These are phyloP conservation scores for Apostasia shenzhenica DNA, from an alignment of 106 monocot genomes.

Conservation along the genomic window DNA sequence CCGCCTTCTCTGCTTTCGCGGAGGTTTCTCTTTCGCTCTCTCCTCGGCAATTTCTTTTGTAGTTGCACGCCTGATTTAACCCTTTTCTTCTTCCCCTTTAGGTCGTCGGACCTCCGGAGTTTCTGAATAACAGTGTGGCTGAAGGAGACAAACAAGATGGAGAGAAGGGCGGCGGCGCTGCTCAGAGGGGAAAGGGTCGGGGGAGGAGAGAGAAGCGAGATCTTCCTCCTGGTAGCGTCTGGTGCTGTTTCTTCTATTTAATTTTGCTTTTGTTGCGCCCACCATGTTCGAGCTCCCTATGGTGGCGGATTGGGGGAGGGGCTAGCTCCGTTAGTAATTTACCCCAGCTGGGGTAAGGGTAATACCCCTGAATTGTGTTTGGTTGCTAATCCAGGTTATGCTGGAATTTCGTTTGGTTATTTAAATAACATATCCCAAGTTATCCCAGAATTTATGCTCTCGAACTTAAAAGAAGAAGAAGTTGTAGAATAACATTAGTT, in stretches of 20 bases:
- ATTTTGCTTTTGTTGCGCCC: neutral
- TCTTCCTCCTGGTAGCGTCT: slow-evolving; percentile 46
- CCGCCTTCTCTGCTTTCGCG: slow-evolving; percentile 73
- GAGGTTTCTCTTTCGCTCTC: slow-evolving; percentile 37
- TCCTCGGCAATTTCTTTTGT: neutral
- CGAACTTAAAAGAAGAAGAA: too few relatives aligned
- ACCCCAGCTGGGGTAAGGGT: neutral
- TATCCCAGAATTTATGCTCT: too few relatives aligned
- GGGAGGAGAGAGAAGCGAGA: slow-evolving; percentile 50
- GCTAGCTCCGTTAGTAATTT: neutral
- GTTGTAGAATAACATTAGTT: too few relatives aligned
- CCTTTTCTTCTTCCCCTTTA: slow-evolving; percentile 6
- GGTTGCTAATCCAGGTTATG: neutral
- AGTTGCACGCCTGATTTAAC: slow-evolving; percentile 1
- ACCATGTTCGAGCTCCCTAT: neutral
- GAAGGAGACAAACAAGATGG: slow-evolving; percentile 21
- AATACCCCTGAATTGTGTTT: neutral
- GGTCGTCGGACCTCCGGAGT: slow-evolving; percentile 85
- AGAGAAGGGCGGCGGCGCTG: slow-evolving; percentile 14
- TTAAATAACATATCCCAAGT: too few relatives aligned
- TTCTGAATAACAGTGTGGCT: slow-evolving; percentile 50
- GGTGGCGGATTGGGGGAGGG: neutral
- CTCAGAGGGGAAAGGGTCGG: slow-evolving; percentile 22
- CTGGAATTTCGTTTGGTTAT: too few relatives aligned
- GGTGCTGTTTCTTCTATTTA: neutral